Evolutionary conservation across 176 grass and related monocot genomes (phyloP).

Genomic region (Aegilops sharonensis): DNA sequence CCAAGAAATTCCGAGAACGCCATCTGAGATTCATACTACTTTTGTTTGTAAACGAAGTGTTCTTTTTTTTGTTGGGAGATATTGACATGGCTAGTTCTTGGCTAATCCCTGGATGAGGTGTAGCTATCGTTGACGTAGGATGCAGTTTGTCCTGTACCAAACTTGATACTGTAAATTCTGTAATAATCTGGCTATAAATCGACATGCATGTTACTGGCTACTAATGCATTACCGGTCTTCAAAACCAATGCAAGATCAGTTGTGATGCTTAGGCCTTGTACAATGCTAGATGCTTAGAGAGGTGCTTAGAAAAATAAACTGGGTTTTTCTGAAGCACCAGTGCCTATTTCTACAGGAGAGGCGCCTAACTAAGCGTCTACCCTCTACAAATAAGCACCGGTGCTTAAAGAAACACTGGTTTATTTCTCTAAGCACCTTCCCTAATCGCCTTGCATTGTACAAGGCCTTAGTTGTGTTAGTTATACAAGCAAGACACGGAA

Average conservation of each 20-base stretch:
- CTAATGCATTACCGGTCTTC: slow-evolving; percentile 15
- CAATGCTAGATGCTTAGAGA: too few species aligned
- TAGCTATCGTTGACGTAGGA: not conserved
- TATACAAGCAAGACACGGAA: not conserved
- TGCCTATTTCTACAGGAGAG: too few species aligned
- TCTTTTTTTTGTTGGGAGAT: not conserved
- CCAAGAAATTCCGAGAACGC: not conserved
- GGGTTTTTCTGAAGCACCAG: too few species aligned
- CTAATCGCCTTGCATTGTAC: too few species aligned
- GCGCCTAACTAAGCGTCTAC: too few species aligned
- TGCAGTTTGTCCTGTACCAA: not conserved
- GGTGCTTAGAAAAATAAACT: too few species aligned
- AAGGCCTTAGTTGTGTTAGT: too few species aligned
- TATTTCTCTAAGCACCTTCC: too few species aligned
- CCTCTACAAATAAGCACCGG: too few species aligned
- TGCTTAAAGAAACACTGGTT: too few species aligned
- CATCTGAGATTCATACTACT: not conserved
- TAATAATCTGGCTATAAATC: not conserved
- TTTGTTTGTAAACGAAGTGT: slow-evolving; percentile 4
- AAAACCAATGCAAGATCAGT: not conserved
- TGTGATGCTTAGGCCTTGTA: slow-evolving; percentile 10
- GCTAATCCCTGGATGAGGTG: not conserved
- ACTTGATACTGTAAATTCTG: not conserved
- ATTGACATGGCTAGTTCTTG: not conserved
- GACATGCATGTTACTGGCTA: not conserved